Conservation (phyloP, 345 rosid species). For the Hypericum perforatum region DNA sequence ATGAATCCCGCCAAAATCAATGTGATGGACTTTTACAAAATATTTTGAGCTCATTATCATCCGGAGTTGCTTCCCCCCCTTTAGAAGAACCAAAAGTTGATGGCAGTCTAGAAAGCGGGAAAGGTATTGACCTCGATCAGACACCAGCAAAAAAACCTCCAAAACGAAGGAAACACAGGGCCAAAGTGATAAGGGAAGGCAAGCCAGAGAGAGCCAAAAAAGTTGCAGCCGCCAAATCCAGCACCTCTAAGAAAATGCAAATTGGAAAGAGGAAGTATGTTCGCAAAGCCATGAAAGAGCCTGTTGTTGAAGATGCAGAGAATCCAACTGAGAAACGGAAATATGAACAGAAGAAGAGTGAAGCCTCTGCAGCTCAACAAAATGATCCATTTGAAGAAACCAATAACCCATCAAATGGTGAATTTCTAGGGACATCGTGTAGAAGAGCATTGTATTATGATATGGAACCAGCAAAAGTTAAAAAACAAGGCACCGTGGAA, state of each 20-base stretch:
- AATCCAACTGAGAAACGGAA: background rate
- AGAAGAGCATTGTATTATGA: conserved; percentile 49
- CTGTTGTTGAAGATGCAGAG: background rate
- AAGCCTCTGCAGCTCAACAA: background rate
- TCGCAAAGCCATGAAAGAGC: background rate
- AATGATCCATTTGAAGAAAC: background rate
- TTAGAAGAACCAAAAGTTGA: conserved; percentile 25
- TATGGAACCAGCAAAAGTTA: conserved; percentile 27
- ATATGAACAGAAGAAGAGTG: background rate
- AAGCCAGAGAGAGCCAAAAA: conserved; percentile 41
- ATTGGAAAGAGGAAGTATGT: conserved; percentile 40
- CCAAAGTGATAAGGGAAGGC: conserved; percentile 62
- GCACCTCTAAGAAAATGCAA: conserved; percentile 25
- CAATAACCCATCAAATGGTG: background rate
- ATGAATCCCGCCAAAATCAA: too few species aligned
- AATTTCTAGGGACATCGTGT: conserved; percentile 24
- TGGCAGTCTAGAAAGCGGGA: conserved; percentile 14
- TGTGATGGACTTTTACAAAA: conserved; percentile 27
- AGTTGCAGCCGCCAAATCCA: conserved; percentile 26
- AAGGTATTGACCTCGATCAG: conserved; percentile 53
- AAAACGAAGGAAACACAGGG: conserved; percentile 70
- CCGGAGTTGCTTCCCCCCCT: conserved; percentile 25
- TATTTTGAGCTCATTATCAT: conserved; percentile 27
- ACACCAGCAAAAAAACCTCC: conserved; percentile 62
- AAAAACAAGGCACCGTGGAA: conserved; percentile 11